phyloP scores from a whole-genome alignment of 306 rosid genomes.

The Casuarina cunninghamiana region DNA sequence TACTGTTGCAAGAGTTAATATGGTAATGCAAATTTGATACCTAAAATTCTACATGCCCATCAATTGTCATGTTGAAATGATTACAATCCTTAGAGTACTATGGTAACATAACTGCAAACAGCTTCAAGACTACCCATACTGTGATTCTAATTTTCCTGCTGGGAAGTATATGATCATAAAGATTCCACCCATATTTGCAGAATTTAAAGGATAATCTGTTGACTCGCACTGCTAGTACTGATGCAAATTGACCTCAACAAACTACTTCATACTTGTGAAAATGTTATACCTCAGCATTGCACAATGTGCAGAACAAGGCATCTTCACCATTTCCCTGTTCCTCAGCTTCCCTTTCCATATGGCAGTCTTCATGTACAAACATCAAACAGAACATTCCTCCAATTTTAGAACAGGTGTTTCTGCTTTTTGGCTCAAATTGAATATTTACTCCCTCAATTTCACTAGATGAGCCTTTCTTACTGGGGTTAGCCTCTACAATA shows the following conservation, averaged over 20 bases:
- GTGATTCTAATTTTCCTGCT: background rate
- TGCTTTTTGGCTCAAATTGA: conserved; percentile 39
- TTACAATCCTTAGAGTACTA: background rate
- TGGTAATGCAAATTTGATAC: background rate
- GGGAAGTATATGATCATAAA: background rate
- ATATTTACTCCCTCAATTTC: conserved; percentile 54
- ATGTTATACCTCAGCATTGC: conserved; percentile 88
- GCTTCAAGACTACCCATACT: conserved; percentile 1
- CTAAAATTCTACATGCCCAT: background rate
- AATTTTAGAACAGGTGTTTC: conserved; percentile 41
- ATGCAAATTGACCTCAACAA: conserved; percentile 12
- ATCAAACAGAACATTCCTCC: conserved; percentile 72
- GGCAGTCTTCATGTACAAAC: conserved; percentile 86
- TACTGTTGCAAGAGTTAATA: background rate
- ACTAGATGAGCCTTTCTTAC: conserved; percentile 84
- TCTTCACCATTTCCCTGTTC: conserved; percentile 75
- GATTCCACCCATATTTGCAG: background rate
- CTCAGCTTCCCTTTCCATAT: conserved; percentile 62
- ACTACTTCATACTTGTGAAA: background rate
- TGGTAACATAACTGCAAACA: conserved; percentile 6
- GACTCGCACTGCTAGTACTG: conserved; percentile 8
- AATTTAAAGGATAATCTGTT: conserved; percentile 11
- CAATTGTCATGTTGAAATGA: background rate
- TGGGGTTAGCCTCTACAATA: conserved; percentile 56
- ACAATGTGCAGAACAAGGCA: conserved; percentile 94